Evolutionary conservation across 2,329 filamentous ascomycete species (phyloP), one percentile per base, ranked within the genome.

Genomic region (Tetracladium maxilliforme): DNA sequence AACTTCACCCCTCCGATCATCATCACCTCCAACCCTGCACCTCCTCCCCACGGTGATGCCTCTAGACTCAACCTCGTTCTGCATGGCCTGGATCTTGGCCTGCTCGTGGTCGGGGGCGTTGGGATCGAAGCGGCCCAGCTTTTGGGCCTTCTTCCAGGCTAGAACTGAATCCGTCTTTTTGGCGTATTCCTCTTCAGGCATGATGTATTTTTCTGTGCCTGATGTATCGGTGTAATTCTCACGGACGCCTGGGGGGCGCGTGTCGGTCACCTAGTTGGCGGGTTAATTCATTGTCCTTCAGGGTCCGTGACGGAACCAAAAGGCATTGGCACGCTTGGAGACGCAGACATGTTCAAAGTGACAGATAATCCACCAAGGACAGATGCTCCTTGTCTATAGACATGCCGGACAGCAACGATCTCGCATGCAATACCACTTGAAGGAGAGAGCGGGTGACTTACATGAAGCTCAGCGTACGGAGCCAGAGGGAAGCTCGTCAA

Each of bases 121-220:
- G 9, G 90, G 90, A 45, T 95, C 83, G 52, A 98, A 98, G 18
- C 90, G 81, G 25, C 90, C 90, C n/a, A 95, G 69, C 48, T 92
- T 86, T 50, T 93, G 75, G n/a, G 72, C 60, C 55, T 81, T 87
- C 56, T 98, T 98, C 84, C 84, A 95, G 6, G 86, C 81, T 14
- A 94, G 67, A 10, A 98, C 90, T 4, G 79, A 87, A 52, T 94
- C 82, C 21, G 72, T 61, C 44, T 86, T 83, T 42, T 72, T 70
- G 47, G 84, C 83, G 53, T 98, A 98, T 44, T 86, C 78, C 24
- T 75, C 65, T 26, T 67, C 61, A n/a, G 84, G 81, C 64, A 98
- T 78, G 33, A 78, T 70, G 49, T 90, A 95, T 56, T 94, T 94
- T 29, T 84, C 71, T 5, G 94, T 83, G 7, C 70, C 64, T 21